Evolutionary conservation across 2,329 filamentous ascomycete genomes (phyloP).

Genomic region (Aspergillus latus): DNA sequence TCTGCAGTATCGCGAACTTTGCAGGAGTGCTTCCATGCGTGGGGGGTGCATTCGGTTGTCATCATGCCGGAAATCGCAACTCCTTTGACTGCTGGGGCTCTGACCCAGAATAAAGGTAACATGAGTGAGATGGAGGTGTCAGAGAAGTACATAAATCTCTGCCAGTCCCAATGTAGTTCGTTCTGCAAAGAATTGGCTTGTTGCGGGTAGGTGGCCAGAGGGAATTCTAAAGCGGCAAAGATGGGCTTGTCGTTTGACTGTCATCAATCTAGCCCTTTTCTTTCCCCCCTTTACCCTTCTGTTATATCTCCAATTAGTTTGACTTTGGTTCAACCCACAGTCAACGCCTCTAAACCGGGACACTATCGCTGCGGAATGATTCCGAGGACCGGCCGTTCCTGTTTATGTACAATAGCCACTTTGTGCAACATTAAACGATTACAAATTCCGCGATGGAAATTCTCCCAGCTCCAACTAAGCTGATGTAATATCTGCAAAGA

Average conservation of each 20-base stretch:
- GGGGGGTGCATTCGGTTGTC: constrained; percentile 70
- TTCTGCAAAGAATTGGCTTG: constrained; percentile 55
- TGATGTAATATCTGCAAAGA: background rate
- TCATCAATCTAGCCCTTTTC: background rate
- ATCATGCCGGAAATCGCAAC: constrained; percentile 63
- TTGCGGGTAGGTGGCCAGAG: constrained; percentile 38
- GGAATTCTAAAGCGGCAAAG: background rate
- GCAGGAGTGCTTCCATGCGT: constrained; percentile 68
- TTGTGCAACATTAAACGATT: background rate
- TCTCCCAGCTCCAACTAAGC: background rate
- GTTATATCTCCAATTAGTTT: background rate
- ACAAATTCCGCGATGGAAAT: background rate
- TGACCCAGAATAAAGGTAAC: constrained; percentile 8
- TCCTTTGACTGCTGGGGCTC: constrained; percentile 8
- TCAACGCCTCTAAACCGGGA: background rate
- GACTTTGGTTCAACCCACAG: background rate
- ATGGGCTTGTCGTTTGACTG: background rate
- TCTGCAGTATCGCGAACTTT: constrained; percentile 61
- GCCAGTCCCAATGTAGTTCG: constrained; percentile 55
- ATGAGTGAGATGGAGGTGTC: constrained; percentile 6
- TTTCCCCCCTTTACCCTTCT: no score
- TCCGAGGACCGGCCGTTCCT: background rate
- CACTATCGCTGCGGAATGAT: constrained; percentile 1
- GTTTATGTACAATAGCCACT: background rate
- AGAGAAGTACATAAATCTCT: constrained; percentile 37